phyloP scores from a whole-genome alignment of 1,284 basidiomycete genomes.

The Cryptococcus depauperatus region DNA sequence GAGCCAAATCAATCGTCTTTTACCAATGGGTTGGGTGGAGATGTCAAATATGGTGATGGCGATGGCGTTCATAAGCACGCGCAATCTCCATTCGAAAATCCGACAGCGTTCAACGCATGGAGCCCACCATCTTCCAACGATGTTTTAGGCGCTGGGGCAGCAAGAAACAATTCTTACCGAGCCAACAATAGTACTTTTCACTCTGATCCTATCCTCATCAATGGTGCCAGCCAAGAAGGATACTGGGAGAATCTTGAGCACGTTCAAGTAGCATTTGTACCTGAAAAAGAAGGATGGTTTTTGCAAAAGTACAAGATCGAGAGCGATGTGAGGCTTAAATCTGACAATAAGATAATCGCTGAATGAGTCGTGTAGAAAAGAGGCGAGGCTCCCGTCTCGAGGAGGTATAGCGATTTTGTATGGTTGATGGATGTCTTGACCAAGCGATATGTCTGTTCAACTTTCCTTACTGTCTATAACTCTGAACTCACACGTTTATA shows the following conservation, averaged over 20 bases:
- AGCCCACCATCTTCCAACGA: too few relatives aligned
- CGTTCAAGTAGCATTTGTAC: constrained; percentile 51
- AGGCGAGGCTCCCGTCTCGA: constrained; percentile 36
- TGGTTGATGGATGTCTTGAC: constrained; percentile 77
- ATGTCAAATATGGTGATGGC: too few relatives aligned
- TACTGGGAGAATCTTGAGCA: constrained; percentile 79
- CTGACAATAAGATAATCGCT: neutral
- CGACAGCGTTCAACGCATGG: too few relatives aligned
- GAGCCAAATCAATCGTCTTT: too few relatives aligned
- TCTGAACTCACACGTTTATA: constrained; percentile 48
- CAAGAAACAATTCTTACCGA: too few relatives aligned
- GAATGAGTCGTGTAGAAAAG: constrained; percentile 18
- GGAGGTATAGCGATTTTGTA: constrained; percentile 76
- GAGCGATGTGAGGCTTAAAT: constrained; percentile 59
- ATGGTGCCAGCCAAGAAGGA: constrained; percentile 44
- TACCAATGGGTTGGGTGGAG: too few relatives aligned
- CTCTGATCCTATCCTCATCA: constrained; percentile 20
- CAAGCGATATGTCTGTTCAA: constrained; percentile 43
- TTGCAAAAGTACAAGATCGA: constrained; percentile 74
- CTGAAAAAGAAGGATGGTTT: constrained; percentile 75
- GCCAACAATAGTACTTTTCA: constrained; percentile 8
- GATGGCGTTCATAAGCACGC: too few relatives aligned
- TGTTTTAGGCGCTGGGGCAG: too few relatives aligned
- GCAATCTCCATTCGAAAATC: too few relatives aligned
- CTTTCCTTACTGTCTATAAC: neutral